Evolutionary conservation across 192 early-diverging fungal species (phyloP).

Genomic region (Chytriomyces sp.): DNA sequence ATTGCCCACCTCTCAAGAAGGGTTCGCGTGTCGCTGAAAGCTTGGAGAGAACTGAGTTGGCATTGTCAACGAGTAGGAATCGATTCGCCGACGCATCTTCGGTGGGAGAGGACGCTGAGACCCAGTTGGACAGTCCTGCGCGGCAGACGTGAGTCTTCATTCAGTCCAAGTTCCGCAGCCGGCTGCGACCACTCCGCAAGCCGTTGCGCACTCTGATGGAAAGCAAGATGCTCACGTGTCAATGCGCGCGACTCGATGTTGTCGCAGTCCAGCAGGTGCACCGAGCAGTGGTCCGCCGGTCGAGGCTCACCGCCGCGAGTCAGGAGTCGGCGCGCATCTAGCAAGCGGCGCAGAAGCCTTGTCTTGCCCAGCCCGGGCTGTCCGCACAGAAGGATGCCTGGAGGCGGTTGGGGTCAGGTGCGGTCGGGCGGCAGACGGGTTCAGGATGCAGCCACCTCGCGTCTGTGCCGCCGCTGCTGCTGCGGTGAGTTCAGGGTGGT

Average conservation of each 20-base stretch:
- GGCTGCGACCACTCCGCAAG: too few species aligned
- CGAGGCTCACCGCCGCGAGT: neutral
- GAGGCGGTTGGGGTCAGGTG: too few species aligned
- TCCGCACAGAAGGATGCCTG: conserved; percentile 1
- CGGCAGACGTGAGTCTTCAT: neutral
- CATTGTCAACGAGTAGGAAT: conserved; percentile 13
- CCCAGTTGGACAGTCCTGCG: neutral
- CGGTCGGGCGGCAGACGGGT: too few species aligned
- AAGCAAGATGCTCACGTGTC: neutral
- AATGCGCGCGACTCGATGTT: neutral
- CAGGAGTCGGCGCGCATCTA: too few species aligned
- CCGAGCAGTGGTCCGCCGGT: neutral
- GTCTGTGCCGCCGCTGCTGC: neutral
- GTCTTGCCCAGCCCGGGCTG: conserved; percentile 5
- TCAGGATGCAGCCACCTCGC: neutral
- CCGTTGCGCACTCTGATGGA: too few species aligned
- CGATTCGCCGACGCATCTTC: neutral
- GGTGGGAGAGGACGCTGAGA: too few species aligned
- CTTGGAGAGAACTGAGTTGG: neutral
- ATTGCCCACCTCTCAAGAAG: neutral
- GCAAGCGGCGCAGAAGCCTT: conserved; percentile 4
- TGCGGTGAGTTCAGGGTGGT: too few species aligned
- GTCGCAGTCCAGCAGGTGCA: neutral
- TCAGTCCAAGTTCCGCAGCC: too few species aligned
- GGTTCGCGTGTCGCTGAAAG: neutral